Conservation (phyloP, 1,139 yeast genomes). For the Magnusiomyces fungicola region DNA sequence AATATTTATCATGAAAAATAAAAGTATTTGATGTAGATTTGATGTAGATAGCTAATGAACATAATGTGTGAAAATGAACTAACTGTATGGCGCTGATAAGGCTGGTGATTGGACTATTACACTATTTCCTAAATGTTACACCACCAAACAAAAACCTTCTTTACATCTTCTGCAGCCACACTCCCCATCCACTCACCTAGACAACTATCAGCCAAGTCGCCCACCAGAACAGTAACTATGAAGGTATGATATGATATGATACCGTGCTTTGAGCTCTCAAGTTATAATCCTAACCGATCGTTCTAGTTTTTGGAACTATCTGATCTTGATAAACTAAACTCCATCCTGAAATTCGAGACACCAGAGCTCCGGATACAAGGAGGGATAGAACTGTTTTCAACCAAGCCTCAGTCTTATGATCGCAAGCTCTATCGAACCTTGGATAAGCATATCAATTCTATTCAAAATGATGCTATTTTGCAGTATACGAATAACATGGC, state of each 20-base stretch:
- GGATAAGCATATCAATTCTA: slow-evolving; percentile 51
- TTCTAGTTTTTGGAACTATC: slow-evolving; percentile 80
- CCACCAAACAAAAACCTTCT: not conserved
- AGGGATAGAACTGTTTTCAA: slow-evolving; percentile 91
- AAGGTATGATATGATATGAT: not conserved
- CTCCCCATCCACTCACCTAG: not conserved
- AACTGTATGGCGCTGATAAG: not conserved
- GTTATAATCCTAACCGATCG: too few species aligned
- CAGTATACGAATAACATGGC: slow-evolving; percentile 6
- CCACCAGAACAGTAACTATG: not conserved
- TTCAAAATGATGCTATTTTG: slow-evolving; percentile 21
- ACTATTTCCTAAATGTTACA: too few species aligned
- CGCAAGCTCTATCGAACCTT: slow-evolving; percentile 80
- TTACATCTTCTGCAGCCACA: too few species aligned
- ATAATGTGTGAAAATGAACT: too few species aligned
- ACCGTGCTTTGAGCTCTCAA: too few species aligned
- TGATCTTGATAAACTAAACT: slow-evolving; percentile 82
- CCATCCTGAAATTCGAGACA: slow-evolving; percentile 79
- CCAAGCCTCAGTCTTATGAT: slow-evolving; percentile 88
- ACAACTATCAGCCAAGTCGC: not conserved
- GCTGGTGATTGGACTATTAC: not conserved
- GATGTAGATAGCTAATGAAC: too few species aligned
- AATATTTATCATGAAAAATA: not conserved
- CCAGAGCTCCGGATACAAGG: slow-evolving; percentile 83
- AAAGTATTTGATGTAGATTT: not conserved